Evolutionary conservation across 164 flowering plant genomes (phyloP), one percentile per base, ranked within the genome.

Genomic region (Pachysandra terminalis): DNA sequence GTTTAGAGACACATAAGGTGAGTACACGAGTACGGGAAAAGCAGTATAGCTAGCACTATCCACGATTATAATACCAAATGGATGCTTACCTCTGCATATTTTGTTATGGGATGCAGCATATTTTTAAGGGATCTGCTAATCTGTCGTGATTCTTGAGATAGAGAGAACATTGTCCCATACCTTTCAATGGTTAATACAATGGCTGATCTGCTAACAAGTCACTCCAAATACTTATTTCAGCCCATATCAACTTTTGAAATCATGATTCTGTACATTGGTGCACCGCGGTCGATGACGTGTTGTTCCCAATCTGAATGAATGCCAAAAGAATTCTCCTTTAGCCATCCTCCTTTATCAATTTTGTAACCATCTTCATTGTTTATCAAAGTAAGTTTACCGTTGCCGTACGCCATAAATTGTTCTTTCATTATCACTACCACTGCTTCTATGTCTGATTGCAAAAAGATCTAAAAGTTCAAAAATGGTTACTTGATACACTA

Each of bases 281-380:
- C 82, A 22, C 90, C 90, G 19, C 97, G 92, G 73, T 86, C 83
- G 12, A 89, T 4, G 56, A 87, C 96, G 71, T 91, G 97, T 59
- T 77, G 86, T 63, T 89, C 97, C 98, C 97, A 93, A 77, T 93
- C 98, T 59, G 97, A 88, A 22, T 72, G 74, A 40, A 91, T 75
- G 53, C 91, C 91, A 69, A 86, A 90, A 4, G 98, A 97, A 71
- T 93, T 93, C 68, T 89, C 92, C 69, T 75, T 68, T 3, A 93
- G 81, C 96, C 96, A 89, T 53, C 76, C 81, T 53, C 54, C 72
- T 54, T 56, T 13, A 61, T 65, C 74, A 51, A n/a, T 22, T 56
- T 55, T 60, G 14, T 19, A 22, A 59, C 65, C 62, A 21, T 63
- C 71, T 53, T 75, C 68, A 5, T 74, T 54, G 19, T 73, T 35